Evolutionary conservation across 805 yeast genomes (phyloP), one percentile per base, ranked within the genome.

Genomic region (Dipodascopsis uninucleata): DNA sequence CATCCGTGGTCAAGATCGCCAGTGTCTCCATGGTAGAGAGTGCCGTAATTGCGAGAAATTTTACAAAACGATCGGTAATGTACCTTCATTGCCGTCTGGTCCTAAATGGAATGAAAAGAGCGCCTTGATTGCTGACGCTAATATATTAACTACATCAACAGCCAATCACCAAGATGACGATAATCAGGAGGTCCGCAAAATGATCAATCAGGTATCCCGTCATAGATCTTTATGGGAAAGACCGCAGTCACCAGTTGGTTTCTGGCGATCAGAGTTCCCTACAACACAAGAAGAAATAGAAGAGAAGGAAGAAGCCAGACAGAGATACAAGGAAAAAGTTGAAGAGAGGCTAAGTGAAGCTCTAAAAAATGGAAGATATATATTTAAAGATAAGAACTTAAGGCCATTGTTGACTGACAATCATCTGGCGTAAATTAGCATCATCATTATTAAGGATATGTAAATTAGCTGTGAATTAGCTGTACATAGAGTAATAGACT

Each of bases 221-320:
- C 62, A 63, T 33, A 41, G 57, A 7, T 60, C 64, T 36, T 29
- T 59, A 20, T 63, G 67, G 56, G 58, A 55, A 5, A 60, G 72
- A 33, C 69, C 71, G 0, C 66, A 67, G 3, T 68, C 77, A 1
- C 84, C 83, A 1, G 79, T 79, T 0, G 83, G 83, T 1, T 78
- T 72, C 61, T 79, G 76, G 51, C 61, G 77, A 31, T 66, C 78
- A 20, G 84, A 77, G 41, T 78, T 81, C 51, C 82, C 85, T 0
- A 65, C 63, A 4, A 75, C 82, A 0, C 83, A 77, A 48, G 78
- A 79, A 53, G 59, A 65, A 9, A 55, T 41, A 1, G 63, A 58
- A 33, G 77, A 71, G 45, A 69, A 67, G 51, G 47, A 47, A 14
- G 61, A 63, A 42, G 61, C 70, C 4, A 62, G 64, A 18, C 45